Percentiles rank a stretch among this genome's conserved stretches.
These are phyloP conservation scores for Cenococcum geophilum DNA, from an alignment of 495 filamentous ascomycete genomes.

Conservation along the genomic window DNA sequence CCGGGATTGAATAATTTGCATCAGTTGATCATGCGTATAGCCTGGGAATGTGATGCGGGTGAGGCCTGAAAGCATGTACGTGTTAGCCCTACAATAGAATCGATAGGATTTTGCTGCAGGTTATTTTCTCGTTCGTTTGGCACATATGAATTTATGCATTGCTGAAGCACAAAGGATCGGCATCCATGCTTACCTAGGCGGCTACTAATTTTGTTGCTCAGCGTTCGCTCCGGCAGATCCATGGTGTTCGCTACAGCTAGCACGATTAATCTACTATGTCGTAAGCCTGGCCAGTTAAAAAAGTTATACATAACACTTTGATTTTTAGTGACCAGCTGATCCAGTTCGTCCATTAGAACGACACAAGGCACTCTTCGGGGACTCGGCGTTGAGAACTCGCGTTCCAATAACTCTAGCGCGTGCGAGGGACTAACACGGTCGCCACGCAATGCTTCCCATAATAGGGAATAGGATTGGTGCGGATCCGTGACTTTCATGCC, in stretches of 20 bases:
- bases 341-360: conserved; percentile 97
- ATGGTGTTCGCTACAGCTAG: conserved; percentile 98
- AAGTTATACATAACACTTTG: conserved; percentile 99
- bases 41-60: conserved; percentile 91
- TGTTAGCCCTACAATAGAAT: not conserved
- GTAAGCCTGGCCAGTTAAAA: conserved; percentile 97
- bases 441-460: conserved; percentile 94
- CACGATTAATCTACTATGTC: conserved; percentile 88
- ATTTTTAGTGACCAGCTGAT: conserved; percentile 94
- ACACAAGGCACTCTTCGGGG: conserved; percentile 92
- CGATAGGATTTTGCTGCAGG: not conserved
- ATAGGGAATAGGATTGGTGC: conserved; percentile 87
- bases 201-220: conserved; percentile 96
- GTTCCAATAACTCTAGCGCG: conserved; percentile 81
- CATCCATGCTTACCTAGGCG: conserved; percentile 54
- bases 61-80: conserved; percentile 17
- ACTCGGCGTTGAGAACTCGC: conserved; percentile 83
- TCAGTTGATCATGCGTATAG: conserved; percentile 96
- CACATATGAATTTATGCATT: conserved; percentile 5
- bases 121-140: conserved; percentile 12
- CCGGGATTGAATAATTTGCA: conserved; percentile 90
- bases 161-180: conserved; percentile 14
- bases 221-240: conserved; percentile 93
- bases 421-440: conserved; percentile 90
- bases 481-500: conserved; percentile 99